phyloP scores from a whole-genome alignment of 2,329 filamentous ascomycete species.

The Paradendryphiella salina region DNA sequence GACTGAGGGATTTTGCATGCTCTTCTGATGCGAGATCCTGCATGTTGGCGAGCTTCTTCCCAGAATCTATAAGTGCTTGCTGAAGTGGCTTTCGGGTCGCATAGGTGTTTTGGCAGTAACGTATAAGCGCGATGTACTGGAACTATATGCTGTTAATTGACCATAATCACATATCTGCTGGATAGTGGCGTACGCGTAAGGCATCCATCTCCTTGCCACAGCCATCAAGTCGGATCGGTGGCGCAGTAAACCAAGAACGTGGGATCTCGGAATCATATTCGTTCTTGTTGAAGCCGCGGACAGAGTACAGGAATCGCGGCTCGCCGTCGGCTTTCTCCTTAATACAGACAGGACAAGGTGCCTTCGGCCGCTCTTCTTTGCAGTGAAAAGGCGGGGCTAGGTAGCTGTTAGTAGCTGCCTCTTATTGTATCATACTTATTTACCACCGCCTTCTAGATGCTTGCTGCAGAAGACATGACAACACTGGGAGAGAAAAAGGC shows the following conservation, averaged over 20 bases:
- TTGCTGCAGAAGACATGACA: constrained; percentile 55
- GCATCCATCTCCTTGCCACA: constrained; percentile 48
- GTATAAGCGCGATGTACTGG: constrained; percentile 48
- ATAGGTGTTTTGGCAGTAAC: constrained; percentile 33
- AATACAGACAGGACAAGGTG: constrained; percentile 53
- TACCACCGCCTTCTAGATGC: constrained; percentile 56
- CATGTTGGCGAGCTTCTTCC: constrained; percentile 33
- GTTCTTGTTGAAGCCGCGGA: constrained; percentile 50
- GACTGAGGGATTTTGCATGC: constrained; percentile 35
- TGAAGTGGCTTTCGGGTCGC: constrained; percentile 24
- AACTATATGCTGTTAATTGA: constrained; percentile 46
- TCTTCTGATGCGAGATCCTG: constrained; percentile 44
- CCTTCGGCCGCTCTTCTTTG: constrained; percentile 46
- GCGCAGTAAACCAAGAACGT: constrained; percentile 48
- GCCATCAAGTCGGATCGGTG: constrained; percentile 50
- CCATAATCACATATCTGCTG: background rate
- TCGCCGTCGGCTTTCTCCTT: constrained; percentile 42
- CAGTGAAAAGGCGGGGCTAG: constrained; percentile 54
- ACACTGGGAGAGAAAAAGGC: constrained; percentile 54
- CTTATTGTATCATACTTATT: constrained; percentile 15
- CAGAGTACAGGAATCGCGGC: constrained; percentile 49
- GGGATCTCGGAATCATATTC: constrained; percentile 53
- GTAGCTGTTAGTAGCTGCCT: constrained; percentile 1
- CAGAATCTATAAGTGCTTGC: constrained; percentile 14
- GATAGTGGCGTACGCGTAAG: constrained; percentile 42